Percentiles rank a stretch among this genome's conserved stretches.
These are phyloP conservation scores for Phyllosticta citrichinensis DNA, from an alignment of 2,329 filamentous ascomycete species.

Conservation along the genomic window DNA sequence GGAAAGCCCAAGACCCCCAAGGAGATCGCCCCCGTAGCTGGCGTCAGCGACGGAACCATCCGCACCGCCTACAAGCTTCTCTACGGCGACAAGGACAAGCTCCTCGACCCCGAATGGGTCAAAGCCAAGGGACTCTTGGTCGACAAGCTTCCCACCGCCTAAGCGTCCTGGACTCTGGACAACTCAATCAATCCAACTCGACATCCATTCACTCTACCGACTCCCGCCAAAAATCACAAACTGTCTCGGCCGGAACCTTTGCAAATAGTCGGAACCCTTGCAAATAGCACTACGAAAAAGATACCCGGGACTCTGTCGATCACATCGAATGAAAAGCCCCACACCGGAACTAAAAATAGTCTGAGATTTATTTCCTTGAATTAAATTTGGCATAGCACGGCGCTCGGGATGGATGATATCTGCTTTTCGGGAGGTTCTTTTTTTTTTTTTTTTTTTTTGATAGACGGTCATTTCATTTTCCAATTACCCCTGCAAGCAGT, in stretches of 20 bases:
- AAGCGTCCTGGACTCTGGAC: not conserved
- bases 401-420: not conserved
- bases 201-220: not conserved
- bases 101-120: slow-evolving; percentile 62
- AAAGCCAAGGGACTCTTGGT: slow-evolving; percentile 21
- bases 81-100: slow-evolving; percentile 59
- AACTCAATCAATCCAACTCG: not conserved
- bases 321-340: not conserved
- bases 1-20: slow-evolving; percentile 70
- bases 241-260: not conserved
- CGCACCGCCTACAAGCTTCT: slow-evolving; percentile 90
- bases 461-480: not conserved
- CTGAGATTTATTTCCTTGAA: not conserved
- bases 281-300: not conserved
- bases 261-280: not conserved
- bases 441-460: not conserved
- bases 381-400: slow-evolving; percentile 7
- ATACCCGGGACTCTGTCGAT: slow-evolving; percentile 6
- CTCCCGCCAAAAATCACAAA: not conserved
- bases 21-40: slow-evolving; percentile 73
- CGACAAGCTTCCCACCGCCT: slow-evolving; percentile 5
- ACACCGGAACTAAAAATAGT: not conserved
- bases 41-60: slow-evolving; percentile 94
- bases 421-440: not conserved
- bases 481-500: no score